phyloP scores from a whole-genome alignment of 208 protist species.

The Histomonas meleagridis region DNA sequence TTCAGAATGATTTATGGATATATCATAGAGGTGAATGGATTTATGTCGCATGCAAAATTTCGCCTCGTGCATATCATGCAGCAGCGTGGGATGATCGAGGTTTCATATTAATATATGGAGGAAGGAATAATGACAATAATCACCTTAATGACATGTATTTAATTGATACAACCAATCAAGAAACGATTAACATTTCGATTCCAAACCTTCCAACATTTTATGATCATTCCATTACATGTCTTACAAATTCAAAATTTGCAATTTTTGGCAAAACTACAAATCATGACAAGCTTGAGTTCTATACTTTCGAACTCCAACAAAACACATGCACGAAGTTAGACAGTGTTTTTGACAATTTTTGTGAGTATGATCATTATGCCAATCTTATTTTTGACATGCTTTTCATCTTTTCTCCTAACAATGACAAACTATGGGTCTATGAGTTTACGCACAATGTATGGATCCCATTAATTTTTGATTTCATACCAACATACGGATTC shows the following conservation, averaged over 20 bases:
- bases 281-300: neutral
- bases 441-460: neutral
- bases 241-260: neutral
- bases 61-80: neutral
- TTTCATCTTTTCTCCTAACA: neutral
- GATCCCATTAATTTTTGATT: too few species aligned
- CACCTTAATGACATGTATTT: neutral
- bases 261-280: neutral
- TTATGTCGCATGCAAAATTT: neutral
- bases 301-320: neutral
- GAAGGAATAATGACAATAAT: too few species aligned
- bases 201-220: neutral
- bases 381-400: neutral
- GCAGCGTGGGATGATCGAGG: neutral
- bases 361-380: neutral
- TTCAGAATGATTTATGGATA: slow-evolving; percentile 8
- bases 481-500: too few species aligned
- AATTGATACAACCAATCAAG: neutral
- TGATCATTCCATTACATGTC: neutral
- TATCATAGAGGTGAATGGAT: neutral
- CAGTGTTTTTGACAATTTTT: neutral
- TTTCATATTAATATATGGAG: neutral
- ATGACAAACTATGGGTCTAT: neutral
- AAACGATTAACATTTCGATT: neutral
- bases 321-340: neutral